A percentile compares a stretch with the other conserved stretches of the same genome.
phyloP scores from a whole-genome alignment of 331 rosid genomes.

The Prunus yedoensis region DNA sequence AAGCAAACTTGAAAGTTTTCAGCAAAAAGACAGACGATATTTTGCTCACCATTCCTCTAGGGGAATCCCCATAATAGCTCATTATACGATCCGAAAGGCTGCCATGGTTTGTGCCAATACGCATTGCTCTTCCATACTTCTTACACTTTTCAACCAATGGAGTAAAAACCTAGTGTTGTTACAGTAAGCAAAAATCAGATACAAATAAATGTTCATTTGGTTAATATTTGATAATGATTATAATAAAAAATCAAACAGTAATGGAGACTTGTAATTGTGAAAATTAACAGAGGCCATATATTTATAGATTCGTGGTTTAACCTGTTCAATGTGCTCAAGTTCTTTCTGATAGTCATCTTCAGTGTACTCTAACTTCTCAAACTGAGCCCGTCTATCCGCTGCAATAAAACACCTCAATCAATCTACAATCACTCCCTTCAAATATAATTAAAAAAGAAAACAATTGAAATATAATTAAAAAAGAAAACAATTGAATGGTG shows the following conservation, averaged over 20 bases:
- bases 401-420: constrained; percentile 36
- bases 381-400: constrained; percentile 99
- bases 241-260: not conserved
- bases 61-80: constrained; percentile 99
- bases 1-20: constrained; percentile 18
- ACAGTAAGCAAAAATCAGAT: not conserved
- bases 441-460: not conserved
- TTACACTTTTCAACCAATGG: constrained; percentile 98
- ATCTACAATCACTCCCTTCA: constrained; percentile 23
- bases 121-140: constrained; percentile 99
- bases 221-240: not conserved
- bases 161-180: constrained; percentile 63
- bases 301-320: constrained; percentile 19
- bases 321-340: constrained; percentile 97
- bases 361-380: constrained; percentile 82
- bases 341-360: constrained; percentile 93
- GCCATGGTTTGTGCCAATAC: constrained; percentile 98
- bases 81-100: constrained; percentile 99
- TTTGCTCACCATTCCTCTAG: constrained; percentile 91
- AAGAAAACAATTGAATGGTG: constrained; percentile 4
- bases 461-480: not conserved
- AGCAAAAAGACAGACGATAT: constrained; percentile 18
- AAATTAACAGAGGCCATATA: not conserved
- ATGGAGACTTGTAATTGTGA: not conserved
- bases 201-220: not conserved